These are phyloP conservation scores for Lichtheimia hyalospora DNA, from an alignment of 371 early-diverging fungal genomes.

Conservation along the genomic window DNA sequence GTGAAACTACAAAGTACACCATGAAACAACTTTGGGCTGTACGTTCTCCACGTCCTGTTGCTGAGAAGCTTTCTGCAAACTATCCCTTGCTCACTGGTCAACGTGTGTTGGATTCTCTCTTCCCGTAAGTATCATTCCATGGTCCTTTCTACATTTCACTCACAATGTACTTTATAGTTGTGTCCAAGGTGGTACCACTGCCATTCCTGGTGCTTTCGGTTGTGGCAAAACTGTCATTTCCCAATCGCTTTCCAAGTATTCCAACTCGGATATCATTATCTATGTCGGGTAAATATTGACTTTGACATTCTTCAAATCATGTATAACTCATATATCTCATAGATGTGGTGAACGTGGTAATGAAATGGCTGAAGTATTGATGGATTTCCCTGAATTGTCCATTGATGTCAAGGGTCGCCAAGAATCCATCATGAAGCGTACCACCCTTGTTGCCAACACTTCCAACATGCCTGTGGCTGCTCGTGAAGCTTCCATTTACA, in stretches of 20 bases:
- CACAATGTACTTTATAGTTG: conserved; percentile 48
- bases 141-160: not conserved
- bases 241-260: conserved; percentile 99
- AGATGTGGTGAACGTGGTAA: conserved; percentile 98
- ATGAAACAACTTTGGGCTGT: conserved; percentile 99
- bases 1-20: conserved; percentile 83
- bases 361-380: conserved; percentile 99
- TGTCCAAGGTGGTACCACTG: conserved; percentile 99
- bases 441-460: conserved; percentile 99
- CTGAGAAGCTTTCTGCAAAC: conserved; percentile 96
- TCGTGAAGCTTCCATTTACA: conserved; percentile 99
- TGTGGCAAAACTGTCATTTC: conserved; percentile 99
- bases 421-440: conserved; percentile 99
- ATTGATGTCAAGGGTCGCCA: conserved; percentile 91
- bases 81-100: conserved; percentile 99
- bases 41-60: conserved; percentile 97
- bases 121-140: conserved; percentile 75
- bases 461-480: conserved; percentile 99
- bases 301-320: not conserved
- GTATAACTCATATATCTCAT: conserved; percentile 7
- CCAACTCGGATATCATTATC: conserved; percentile 99
- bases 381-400: conserved; percentile 99
- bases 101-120: conserved; percentile 98
- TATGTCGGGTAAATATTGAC: conserved; percentile 90
- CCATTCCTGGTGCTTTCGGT: conserved; percentile 99